Evolutionary conservation across 148 eudicot genomes (phyloP).

Genomic region (Vaccinium corymbosum): DNA sequence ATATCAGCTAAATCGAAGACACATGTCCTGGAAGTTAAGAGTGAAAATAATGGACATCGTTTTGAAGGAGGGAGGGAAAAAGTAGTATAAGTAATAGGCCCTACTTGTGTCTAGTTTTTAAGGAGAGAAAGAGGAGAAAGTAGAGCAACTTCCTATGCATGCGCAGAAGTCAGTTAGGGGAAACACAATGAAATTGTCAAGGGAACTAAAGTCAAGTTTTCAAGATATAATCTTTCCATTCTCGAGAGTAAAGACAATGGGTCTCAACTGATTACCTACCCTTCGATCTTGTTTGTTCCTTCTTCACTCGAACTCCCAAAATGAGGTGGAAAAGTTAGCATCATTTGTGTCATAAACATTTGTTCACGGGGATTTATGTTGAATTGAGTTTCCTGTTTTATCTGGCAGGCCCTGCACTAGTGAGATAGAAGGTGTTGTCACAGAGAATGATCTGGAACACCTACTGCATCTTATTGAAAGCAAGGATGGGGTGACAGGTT

Average conservation of each 20-base stretch:
- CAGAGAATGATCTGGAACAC: constrained; percentile 62
- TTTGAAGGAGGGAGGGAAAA: not conserved
- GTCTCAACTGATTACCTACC: not conserved
- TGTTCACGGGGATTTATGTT: constrained; percentile 13
- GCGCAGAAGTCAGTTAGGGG: not conserved
- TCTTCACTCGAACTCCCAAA: not conserved
- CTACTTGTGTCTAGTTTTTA: not conserved
- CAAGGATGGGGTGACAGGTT: constrained; percentile 51
- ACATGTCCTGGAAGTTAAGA: not conserved
- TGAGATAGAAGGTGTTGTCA: constrained; percentile 46
- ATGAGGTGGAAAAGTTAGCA: not conserved
- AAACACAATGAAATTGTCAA: not conserved
- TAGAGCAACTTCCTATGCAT: constrained; percentile 2
- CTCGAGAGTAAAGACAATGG: not conserved
- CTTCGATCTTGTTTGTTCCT: not conserved
- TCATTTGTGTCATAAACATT: not conserved
- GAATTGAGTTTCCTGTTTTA: constrained; percentile 51
- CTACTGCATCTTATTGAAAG: constrained; percentile 64
- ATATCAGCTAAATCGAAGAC: not conserved
- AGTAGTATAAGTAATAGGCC: not conserved
- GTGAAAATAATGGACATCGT: not conserved
- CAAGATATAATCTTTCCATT: not conserved
- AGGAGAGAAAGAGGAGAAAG: constrained; percentile 4
- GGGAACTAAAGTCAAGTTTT: not conserved
- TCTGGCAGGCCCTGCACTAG: constrained; percentile 12